Conservation (phyloP, 441 rosid genomes). For the Geranium incanum region DNA sequence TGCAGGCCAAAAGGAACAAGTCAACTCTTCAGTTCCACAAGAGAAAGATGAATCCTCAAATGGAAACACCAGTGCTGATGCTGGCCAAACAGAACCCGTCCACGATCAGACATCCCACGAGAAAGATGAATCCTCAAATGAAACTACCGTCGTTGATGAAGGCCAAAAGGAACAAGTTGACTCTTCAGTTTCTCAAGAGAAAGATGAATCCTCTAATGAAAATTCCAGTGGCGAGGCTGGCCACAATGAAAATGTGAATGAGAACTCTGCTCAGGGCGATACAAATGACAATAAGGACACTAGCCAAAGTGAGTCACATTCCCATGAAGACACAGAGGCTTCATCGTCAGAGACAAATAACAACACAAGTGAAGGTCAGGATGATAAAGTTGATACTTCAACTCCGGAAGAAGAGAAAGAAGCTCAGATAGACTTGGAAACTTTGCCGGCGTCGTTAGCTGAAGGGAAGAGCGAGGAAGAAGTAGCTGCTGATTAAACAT, state of each 20-base stretch:
- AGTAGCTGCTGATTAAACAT: not conserved
- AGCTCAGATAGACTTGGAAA: not conserved
- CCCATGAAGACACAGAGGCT: not conserved
- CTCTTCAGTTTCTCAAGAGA: not conserved
- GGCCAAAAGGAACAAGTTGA: not conserved
- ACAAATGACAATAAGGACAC: not conserved
- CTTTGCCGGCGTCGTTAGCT: not conserved
- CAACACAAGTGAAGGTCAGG: not conserved
- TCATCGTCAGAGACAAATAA: not conserved
- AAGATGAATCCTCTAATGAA: not conserved
- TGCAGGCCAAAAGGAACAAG: slow-evolving; percentile 20
- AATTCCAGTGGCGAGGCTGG: not conserved
- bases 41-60: slow-evolving; percentile 6
- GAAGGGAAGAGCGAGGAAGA: not conserved
- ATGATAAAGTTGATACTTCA: slow-evolving; percentile 4
- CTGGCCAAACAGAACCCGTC: not conserved
- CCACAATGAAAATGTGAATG: not conserved
- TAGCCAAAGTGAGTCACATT: not conserved
- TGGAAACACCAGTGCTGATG: not conserved
- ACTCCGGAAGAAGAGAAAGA: not conserved
- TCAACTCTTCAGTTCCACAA: slow-evolving; percentile 7
- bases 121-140: not conserved
- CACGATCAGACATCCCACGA: not conserved
- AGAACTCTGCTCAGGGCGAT: not conserved
- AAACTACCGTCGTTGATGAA: not conserved